Evolutionary conservation across 2,329 filamentous ascomycete genomes (phyloP).

Genomic region (Chaetomiaceae sp.): DNA sequence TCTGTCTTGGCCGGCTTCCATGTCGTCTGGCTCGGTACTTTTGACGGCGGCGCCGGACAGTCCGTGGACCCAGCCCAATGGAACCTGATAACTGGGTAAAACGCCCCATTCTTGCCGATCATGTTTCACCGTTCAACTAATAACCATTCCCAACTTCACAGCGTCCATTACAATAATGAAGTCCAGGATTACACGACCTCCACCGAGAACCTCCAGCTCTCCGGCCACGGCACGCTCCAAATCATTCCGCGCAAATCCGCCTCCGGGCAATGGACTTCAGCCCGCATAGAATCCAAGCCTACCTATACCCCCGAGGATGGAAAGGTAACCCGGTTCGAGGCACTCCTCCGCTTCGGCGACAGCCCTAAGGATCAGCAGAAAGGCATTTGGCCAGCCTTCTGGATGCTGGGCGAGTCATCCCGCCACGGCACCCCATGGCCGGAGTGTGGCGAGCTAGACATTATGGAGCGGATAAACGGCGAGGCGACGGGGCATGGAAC

Average conservation of each 20-base stretch:
- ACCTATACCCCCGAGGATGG: conserved; percentile 40
- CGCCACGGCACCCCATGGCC: conserved; percentile 45
- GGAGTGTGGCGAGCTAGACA: conserved; percentile 46
- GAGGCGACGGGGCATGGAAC: conserved; percentile 41
- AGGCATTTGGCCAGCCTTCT: conserved; percentile 52
- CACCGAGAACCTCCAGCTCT: conserved; percentile 45
- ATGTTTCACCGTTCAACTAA: not conserved
- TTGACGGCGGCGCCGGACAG: not conserved
- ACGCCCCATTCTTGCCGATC: not conserved
- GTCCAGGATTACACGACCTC: conserved; percentile 44
- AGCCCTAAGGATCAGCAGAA: conserved; percentile 37
- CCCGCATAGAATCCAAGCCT: conserved; percentile 44
- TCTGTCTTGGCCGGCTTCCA: not conserved
- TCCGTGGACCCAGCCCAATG: not conserved
- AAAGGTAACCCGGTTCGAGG: conserved; percentile 39
- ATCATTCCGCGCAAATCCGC: conserved; percentile 41
- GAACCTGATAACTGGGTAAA: conserved; percentile 2
- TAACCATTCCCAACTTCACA: not conserved
- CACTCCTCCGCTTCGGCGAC: conserved; percentile 41
- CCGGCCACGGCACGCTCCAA: conserved; percentile 46
- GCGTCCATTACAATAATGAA: conserved; percentile 40
- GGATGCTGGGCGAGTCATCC: conserved; percentile 45
- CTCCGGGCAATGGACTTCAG: conserved; percentile 44
- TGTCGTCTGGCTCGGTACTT: not conserved
- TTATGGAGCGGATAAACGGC: conserved; percentile 46